Percentiles rank a stretch among this genome's conserved stretches.
These are phyloP conservation scores for Vitis hybrid DNA, from an alignment of 177 flowering plant genomes.

Conservation along the genomic window DNA sequence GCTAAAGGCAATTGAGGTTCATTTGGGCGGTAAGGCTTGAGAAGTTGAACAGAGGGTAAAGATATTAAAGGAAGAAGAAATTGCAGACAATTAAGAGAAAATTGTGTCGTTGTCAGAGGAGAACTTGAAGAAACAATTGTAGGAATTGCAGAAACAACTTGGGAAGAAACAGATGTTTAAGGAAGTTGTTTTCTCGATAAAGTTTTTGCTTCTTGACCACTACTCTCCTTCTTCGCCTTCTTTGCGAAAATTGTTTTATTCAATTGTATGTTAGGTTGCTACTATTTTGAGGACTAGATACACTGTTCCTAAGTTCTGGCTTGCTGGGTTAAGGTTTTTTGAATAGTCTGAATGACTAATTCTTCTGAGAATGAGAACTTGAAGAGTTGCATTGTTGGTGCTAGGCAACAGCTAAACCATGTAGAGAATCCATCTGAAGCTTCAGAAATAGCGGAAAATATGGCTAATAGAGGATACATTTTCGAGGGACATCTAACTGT, in stretches of 20 bases:
- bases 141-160: slow-evolving; percentile 71
- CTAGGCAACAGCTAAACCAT: too few species aligned
- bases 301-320: slow-evolving; percentile 85
- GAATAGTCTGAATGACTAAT: slow-evolving; percentile 54
- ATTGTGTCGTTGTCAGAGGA: slow-evolving; percentile 20
- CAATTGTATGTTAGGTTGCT: slow-evolving; percentile 69
- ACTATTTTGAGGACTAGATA: slow-evolving; percentile 80
- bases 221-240: slow-evolving; percentile 76
- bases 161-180: slow-evolving; percentile 46
- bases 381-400: too few species aligned
- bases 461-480: too few species aligned
- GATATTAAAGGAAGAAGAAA: too few species aligned
- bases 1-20: too few species aligned
- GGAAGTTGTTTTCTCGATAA: slow-evolving; percentile 59
- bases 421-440: too few species aligned
- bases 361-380: slow-evolving; percentile 26
- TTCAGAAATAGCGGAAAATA: too few species aligned
- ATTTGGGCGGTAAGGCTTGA: too few species aligned
- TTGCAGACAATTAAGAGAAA: not conserved
- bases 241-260: slow-evolving; percentile 59
- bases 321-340: slow-evolving; percentile 71
- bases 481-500: too few species aligned
- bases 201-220: slow-evolving; percentile 39
- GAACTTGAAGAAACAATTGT: slow-evolving; percentile 21
- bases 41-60: too few species aligned